Base-by-base conservation (phyloP, 1,284 basidiomycete species). In the Earliella scabrosa region DNA sequence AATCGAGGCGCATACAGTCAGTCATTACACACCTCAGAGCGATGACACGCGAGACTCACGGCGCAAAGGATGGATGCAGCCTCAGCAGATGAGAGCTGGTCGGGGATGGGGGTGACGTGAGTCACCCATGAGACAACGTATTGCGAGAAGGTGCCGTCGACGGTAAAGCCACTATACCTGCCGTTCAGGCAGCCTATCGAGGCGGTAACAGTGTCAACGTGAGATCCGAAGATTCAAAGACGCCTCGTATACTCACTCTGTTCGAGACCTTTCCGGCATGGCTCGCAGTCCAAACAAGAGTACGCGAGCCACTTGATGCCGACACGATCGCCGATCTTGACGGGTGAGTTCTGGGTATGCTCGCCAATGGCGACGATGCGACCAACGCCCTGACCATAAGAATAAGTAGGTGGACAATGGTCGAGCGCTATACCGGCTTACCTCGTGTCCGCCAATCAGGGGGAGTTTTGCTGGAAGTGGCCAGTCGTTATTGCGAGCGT, bases 41-140 rank as follows among this genome's bases (percentile, higher is more conserved):
- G 3, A 13, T 13, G 11, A 18, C 1, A 41, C 7, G 13, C 6
- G 24, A n/a, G 45, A 72, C 81, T 56, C 68, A 87, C 90, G 20
- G 92, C 90, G 66, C 92, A 95, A 18, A 94, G 83, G 59, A 95
- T 83, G 10, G 92, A 90, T 5, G 92, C 92, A 23, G 93, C 93
- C 21, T 82, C 83, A 18, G 82, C 79, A 61, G 88, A 85, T 52
- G 81, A 77, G 47, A 95, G 68, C 4, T 67, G 73, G 1, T 87
- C 81, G 10, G 92, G 92, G 66, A 94, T 92, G n/a, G 83, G 85
- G 3, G 91, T 92, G 45, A 95, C 87, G 63, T 68, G 65, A 50
- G 53, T 61, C 29, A 64, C 66, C 47, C 64, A 63, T 50, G 71
- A 72, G 63, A 69, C 87, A 50, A 85, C 82, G 66, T 91, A 93